Evolutionary conservation across 2,329 filamentous ascomycete genomes (phyloP).

Genomic region (Calonectria pseudoturangicola): DNA sequence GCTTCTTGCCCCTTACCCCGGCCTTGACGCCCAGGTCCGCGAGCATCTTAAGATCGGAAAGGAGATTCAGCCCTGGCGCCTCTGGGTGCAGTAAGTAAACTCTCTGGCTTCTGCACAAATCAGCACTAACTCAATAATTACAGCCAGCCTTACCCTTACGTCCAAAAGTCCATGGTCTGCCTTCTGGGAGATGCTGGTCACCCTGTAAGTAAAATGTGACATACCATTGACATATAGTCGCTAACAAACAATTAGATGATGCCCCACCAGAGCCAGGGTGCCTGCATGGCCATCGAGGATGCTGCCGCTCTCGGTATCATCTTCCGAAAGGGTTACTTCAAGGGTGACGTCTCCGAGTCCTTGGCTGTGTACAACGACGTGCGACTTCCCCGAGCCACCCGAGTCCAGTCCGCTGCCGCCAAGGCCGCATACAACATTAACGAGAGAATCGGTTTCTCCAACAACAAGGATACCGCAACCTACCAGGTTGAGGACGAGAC

Average conservation of each 20-base stretch:
- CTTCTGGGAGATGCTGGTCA: constrained; percentile 81
- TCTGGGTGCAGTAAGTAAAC: constrained; percentile 72
- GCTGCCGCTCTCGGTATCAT: constrained; percentile 77
- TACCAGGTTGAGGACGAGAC: constrained; percentile 79
- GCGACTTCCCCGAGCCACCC: constrained; percentile 72
- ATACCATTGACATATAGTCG: not conserved
- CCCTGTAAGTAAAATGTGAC: constrained; percentile 65
- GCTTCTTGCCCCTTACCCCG: constrained; percentile 75
- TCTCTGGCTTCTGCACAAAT: rapidly evolving
- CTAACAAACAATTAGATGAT: constrained; percentile 71
- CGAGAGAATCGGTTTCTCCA: constrained; percentile 78
- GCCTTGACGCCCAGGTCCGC: constrained; percentile 75
- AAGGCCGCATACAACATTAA: constrained; percentile 78
- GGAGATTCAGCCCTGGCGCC: constrained; percentile 79
- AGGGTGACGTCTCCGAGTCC: constrained; percentile 67
- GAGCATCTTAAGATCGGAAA: constrained; percentile 75
- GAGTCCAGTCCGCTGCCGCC: constrained; percentile 74
- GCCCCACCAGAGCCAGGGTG: constrained; percentile 81
- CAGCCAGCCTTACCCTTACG: constrained; percentile 73
- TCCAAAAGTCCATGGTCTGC: constrained; percentile 70
- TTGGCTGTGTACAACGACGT: constrained; percentile 72
- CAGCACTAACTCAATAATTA: not conserved
- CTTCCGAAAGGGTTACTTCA: constrained; percentile 69
- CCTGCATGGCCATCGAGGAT: constrained; percentile 82
- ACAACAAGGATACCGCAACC: constrained; percentile 72